These are phyloP conservation scores for Corylus avellana DNA, from an alignment of 306 rosid genomes.

Conservation along the genomic window DNA sequence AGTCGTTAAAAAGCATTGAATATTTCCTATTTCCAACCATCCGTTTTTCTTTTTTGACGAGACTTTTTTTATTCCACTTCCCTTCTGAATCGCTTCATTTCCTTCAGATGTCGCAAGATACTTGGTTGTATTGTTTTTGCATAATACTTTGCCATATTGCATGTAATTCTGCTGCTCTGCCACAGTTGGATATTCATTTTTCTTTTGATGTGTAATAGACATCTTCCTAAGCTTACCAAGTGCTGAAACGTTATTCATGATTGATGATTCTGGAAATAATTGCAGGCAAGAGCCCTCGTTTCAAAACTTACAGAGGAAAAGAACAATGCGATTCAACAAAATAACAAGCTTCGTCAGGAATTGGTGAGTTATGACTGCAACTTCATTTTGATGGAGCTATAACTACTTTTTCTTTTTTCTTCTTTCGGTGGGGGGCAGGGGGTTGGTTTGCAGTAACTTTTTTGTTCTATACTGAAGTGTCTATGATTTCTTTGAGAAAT, in stretches of 20 bases:
- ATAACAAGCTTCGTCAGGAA: constrained; percentile 79
- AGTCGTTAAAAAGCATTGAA: neutral
- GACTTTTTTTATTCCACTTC: neutral
- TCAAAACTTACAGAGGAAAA: constrained; percentile 73
- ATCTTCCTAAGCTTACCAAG: neutral
- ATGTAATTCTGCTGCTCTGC: neutral
- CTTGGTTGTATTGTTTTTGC: neutral
- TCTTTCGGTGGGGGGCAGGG: neutral
- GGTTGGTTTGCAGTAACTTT: too few relatives aligned
- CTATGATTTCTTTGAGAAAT: neutral
- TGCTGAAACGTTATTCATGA: neutral
- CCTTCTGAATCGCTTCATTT: neutral
- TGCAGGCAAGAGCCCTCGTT: constrained; percentile 75
- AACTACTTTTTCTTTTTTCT: neutral
- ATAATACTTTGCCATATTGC: too few relatives aligned
- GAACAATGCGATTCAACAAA: constrained; percentile 63
- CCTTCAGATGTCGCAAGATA: neutral
- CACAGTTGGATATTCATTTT: constrained; percentile 12
- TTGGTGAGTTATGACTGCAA: constrained; percentile 55
- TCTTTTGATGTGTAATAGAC: neutral
- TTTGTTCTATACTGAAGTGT: neutral
- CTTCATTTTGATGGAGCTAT: neutral
- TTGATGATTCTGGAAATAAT: constrained; percentile 17
- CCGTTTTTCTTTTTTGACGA: neutral
- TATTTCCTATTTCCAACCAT: neutral